Conservation (phyloP, 768 basidiomycete species). For the Coprinopsis sp. region DNA sequence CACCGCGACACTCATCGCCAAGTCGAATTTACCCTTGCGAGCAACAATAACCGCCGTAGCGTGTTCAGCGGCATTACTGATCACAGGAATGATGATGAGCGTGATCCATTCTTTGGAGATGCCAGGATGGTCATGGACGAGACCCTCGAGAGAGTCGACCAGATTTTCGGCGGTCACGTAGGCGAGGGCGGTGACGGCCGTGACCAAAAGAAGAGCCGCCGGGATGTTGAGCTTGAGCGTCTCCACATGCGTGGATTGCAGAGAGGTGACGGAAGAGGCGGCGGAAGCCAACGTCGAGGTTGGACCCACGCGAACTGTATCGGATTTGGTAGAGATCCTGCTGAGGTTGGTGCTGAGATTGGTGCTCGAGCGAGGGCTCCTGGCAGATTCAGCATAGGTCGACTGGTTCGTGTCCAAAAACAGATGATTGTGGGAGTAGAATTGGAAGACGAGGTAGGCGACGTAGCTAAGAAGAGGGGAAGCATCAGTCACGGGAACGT, state of each 20-base stretch:
- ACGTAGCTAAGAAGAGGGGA: conserved; percentile 1
- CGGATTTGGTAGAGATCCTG: conserved; percentile 20
- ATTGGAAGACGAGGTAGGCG: conserved; percentile 46
- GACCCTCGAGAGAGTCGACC: conserved; percentile 36
- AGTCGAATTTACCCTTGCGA: conserved; percentile 37
- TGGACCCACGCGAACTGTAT: conserved; percentile 11
- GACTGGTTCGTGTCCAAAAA: conserved; percentile 32
- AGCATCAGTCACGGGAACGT: background rate
- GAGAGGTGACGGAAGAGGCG: conserved; percentile 10
- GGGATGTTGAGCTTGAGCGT: conserved; percentile 30
- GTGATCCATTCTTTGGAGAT: conserved; percentile 44
- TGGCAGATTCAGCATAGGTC: conserved; percentile 17
- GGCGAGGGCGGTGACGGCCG: conserved; percentile 31
- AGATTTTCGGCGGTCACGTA: conserved; percentile 40
- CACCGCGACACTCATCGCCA: conserved; percentile 40
- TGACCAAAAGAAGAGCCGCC: conserved; percentile 27
- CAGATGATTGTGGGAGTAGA: conserved; percentile 46
- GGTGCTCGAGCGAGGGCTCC: conserved; percentile 12
- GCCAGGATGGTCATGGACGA: conserved; percentile 31
- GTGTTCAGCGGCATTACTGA: conserved; percentile 40
- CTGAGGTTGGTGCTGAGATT: conserved; percentile 6
- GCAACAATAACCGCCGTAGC: conserved; percentile 41
- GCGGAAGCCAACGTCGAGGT: conserved; percentile 12
- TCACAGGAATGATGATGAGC: conserved; percentile 39
- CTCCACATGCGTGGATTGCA: conserved; percentile 17